Base-by-base conservation (phyloP, 2,329 filamentous ascomycete species). In the Claviceps capensis region DNA sequence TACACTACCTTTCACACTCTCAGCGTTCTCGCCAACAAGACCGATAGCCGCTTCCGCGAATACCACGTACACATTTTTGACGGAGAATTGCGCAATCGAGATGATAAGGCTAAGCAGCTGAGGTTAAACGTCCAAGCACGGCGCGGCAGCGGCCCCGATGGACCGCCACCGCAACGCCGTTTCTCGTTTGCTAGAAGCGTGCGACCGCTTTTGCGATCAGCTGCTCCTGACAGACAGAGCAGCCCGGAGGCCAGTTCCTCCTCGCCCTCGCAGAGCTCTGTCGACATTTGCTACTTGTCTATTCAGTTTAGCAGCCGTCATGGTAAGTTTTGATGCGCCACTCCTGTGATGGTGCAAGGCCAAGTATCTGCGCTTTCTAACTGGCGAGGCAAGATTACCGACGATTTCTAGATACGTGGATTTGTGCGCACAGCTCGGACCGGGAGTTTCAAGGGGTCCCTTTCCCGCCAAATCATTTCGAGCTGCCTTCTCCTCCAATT, bases 1-100 rank as follows among this genome's bases (percentile, higher is more conserved):
- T 70, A 73, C 51, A 72, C 70, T 13, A 70, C 69, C 3, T 70
- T 68, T 44, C 72, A 77, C 58, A 74, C 69, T 26, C 54, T 77
- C 36, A 72, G 71, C 8, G 62, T 77, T 17, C 70, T 72, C 51
- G 73, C 74, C 36, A 75, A 75, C 55, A 71, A 71, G 50, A 64
- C 63, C 7, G 69, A 74, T 47, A 64, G 71, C 5, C 66, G 67
- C 16, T 74, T 74, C 56, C 72, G 70, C 47, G 74, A 76, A 57
- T 77, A 74, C 54, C 63, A 70, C 37, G 65, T 76, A 9, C 68
- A 71, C 52, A 63, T 67, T 26, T 77, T 77, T 52, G 73, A 76
- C 22, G 64, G 65, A 17, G 72, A 76, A 50, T 57, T 75, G 41
- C 67, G 69, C n/a, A 65, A 65, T 48, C 66, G 70, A 30, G 72